Percentiles rank a stretch among this genome's conserved stretches.
Evolutionary conservation across 768 basidiomycete genomes (phyloP).

Genomic region (Tricholoma flavovirens): DNA sequence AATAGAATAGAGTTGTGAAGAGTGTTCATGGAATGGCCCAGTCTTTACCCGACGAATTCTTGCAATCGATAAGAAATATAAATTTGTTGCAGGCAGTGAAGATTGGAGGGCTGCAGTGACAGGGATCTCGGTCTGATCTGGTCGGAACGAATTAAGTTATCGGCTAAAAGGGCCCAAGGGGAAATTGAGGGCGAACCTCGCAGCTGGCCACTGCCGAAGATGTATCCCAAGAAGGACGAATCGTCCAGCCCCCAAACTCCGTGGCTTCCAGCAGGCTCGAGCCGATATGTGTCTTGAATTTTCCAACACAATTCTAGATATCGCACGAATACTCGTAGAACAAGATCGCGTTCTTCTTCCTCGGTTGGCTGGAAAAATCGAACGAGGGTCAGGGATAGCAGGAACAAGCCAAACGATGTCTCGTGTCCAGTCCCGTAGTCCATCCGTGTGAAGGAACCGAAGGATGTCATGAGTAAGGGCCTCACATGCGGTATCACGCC

Average conservation of each 20-base stretch:
- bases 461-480: slow-evolving; percentile 76
- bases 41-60: slow-evolving; percentile 77
- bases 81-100: slow-evolving; percentile 57
- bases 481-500: slow-evolving; percentile 57
- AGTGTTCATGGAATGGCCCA: slow-evolving; percentile 91
- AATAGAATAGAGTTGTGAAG: slow-evolving; percentile 83
- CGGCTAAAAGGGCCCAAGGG: neutral
- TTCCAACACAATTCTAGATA: slow-evolving; percentile 82
- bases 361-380: slow-evolving; percentile 55
- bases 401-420: slow-evolving; percentile 76
- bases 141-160: slow-evolving; percentile 10
- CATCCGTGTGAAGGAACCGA: slow-evolving; percentile 86
- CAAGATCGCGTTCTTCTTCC: slow-evolving; percentile 56
- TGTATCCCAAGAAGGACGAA: slow-evolving; percentile 81
- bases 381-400: slow-evolving; percentile 65
- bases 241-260: slow-evolving; percentile 99
- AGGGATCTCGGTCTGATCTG: slow-evolving; percentile 60
- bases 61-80: slow-evolving; percentile 75
- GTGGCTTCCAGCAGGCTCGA: slow-evolving; percentile 96
- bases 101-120: slow-evolving; percentile 58
- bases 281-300: slow-evolving; percentile 81
- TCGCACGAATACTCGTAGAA: slow-evolving; percentile 61
- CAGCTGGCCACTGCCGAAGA: slow-evolving; percentile 88
- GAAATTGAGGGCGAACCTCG: slow-evolving; percentile 41
- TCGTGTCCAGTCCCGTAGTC: slow-evolving; percentile 99